Evolutionary conservation across 306 rosid species (phyloP).

Genomic region (Malus orientalis): DNA sequence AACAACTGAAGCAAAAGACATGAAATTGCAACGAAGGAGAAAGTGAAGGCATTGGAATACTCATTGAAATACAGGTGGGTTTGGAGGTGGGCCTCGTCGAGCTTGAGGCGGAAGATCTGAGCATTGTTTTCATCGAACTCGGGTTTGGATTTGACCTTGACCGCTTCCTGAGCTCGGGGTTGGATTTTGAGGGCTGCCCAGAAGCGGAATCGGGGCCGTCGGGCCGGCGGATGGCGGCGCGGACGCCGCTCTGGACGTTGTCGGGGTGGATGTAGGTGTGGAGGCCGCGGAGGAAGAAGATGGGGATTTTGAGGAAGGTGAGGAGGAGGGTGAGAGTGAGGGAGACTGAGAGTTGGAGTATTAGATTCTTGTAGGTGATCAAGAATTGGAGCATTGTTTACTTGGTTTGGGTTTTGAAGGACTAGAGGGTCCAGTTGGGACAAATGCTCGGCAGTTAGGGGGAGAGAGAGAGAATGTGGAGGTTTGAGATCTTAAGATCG

Average conservation of each 20-base stretch:
- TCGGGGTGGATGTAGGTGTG: constrained; percentile 90
- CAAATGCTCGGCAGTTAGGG: background rate
- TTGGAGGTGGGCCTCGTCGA: constrained; percentile 58
- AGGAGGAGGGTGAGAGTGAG: constrained; percentile 37
- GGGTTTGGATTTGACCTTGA: no score
- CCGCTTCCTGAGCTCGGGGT: background rate
- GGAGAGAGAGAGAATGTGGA: background rate
- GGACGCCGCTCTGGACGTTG: constrained; percentile 36
- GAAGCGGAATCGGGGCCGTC: constrained; percentile 22
- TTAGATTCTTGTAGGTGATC: constrained; percentile 43
- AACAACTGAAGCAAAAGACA: constrained; percentile 38
- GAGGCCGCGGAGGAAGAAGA: constrained; percentile 57
- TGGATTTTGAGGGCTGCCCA: constrained; percentile 32
- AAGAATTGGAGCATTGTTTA: constrained; percentile 37
- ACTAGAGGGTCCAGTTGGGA: background rate
- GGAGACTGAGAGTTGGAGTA: constrained; percentile 37
- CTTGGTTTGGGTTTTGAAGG: background rate
- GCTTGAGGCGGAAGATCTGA: constrained; percentile 76
- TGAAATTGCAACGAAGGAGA: constrained; percentile 48
- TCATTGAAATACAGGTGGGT: constrained; percentile 61
- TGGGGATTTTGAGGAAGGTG: constrained; percentile 56
- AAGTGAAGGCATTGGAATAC: constrained; percentile 41
- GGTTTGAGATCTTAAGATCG: background rate
- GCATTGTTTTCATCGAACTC: constrained; percentile 86
- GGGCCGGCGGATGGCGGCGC: constrained; percentile 79